Evolutionary conservation across 129 eudicot genomes (phyloP).

Genomic region (Calendula officinalis): DNA sequence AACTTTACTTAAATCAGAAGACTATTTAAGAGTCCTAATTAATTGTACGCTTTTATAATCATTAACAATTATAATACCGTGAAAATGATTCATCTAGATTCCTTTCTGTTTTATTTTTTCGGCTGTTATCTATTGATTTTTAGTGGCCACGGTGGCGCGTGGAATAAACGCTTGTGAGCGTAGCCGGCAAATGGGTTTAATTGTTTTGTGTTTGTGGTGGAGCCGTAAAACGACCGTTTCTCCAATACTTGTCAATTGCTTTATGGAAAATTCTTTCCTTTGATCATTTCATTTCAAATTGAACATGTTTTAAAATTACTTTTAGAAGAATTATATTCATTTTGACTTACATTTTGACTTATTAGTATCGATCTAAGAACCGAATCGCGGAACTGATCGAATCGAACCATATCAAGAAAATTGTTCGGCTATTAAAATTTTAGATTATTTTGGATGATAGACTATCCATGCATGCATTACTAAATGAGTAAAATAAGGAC

Average conservation of each 20-base stretch:
- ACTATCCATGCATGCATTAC: too few species aligned
- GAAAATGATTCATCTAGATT: constrained; percentile 10
- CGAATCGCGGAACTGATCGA: too few species aligned
- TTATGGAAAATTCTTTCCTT: constrained; percentile 19
- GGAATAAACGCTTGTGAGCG: not conserved
- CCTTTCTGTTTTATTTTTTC: not conserved
- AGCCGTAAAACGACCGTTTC: constrained; percentile 10
- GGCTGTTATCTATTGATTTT: not conserved
- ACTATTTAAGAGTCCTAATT: constrained; percentile 34
- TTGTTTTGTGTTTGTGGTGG: constrained; percentile 13
- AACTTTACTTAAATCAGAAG: constrained; percentile 78
- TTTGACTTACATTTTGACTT: not conserved
- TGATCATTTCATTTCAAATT: constrained; percentile 15
- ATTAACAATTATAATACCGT: constrained; percentile 12
- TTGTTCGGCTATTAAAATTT: too few species aligned
- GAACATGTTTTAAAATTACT: not conserved
- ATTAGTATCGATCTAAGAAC: not conserved
- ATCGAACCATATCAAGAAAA: too few species aligned
- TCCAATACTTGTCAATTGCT: constrained; percentile 15
- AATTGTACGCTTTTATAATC: not conserved
- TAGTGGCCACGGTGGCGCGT: constrained; percentile 26
- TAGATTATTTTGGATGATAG: too few species aligned
- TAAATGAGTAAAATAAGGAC: too few species aligned
- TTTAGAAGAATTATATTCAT: not conserved
- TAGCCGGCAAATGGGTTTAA: not conserved